Evolutionary conservation across 768 basidiomycete species (phyloP), one percentile per base, ranked within the genome.

Genomic region (Termitomyces sp.): DNA sequence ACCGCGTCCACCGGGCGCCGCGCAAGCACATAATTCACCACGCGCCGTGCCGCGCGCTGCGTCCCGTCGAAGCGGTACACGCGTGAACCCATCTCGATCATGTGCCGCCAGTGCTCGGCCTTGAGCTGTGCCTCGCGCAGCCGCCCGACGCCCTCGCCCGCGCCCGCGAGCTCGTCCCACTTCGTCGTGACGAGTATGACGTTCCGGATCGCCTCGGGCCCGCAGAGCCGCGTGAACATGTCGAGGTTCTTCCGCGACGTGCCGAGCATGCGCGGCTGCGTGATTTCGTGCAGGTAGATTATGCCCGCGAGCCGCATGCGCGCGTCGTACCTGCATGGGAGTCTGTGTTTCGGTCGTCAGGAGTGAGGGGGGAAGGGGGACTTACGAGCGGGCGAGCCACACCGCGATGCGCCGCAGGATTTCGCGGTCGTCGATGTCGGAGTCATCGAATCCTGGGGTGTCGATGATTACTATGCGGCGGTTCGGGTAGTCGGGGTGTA

Each of bases 141-240:
- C 28, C 57, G 53, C 20, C 64, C 64, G 3, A 55, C 54, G 0
- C 52, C 59, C 9, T 44, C 41, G 4, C 28, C 54, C 6, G 54
- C 41, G 4, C 28, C 54, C 6, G 54, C 47, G 24, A 77, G 75
- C 50, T 71, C 69, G 10, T 67, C 70, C 79, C 80, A 81, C 74
- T 75, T 81, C 8, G 75, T 82, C 51, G 81, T 80, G 42, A 72
- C 73, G 51, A 82, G 70, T 44, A 80, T 70, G 42, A 82, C 79
- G 54, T 80, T 78, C 56, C 72, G 71, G 58, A 78, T 72, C 5
- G 77, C 71, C 36, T 62, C 68, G 20, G 72, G 69, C 26, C 81
- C 81, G 58, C 81, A 81, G 16, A 82, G 71, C 53, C 77, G 72
- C 29, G 70, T 70, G 64, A 82, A 82, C 64, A 82, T 72, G n/a